Conservation (phyloP, 2,329 filamentous ascomycete species). For the Rutstroemia sp. region DNA sequence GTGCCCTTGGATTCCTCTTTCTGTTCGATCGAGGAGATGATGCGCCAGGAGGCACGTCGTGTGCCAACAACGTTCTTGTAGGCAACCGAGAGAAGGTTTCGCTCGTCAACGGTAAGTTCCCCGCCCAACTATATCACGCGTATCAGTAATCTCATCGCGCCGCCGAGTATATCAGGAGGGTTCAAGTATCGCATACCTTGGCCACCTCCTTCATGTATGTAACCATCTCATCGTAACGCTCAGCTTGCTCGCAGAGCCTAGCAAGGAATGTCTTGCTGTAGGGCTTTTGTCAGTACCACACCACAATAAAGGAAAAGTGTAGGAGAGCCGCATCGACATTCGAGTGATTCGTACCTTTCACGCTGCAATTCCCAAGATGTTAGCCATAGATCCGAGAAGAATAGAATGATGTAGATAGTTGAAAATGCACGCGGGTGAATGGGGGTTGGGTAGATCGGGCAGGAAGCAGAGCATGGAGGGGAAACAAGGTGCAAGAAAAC, state of each 20-base stretch:
- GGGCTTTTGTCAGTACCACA: constrained; percentile 19
- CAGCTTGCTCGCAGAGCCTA: constrained; percentile 99
- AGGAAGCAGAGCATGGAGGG: constrained; percentile 2
- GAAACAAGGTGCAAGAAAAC: constrained; percentile 6
- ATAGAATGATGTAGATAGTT: constrained; percentile 5
- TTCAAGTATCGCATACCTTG: constrained; percentile 51
- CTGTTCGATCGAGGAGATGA: constrained; percentile 99
- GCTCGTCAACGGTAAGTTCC: constrained; percentile 90
- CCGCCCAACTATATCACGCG: constrained; percentile 44
- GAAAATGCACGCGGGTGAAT: constrained; percentile 14
- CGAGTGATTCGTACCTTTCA: constrained; percentile 26
- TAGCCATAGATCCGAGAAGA: constrained; percentile 15
- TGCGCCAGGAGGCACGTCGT: constrained; percentile 96
- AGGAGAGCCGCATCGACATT: constrained; percentile 7
- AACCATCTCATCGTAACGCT: constrained; percentile 99
- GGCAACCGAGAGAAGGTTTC: constrained; percentile 95
- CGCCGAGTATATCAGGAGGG: constrained; percentile 13
- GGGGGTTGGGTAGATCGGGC: constrained; percentile 10
- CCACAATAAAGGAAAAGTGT: constrained; percentile 4
- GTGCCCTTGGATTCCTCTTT: constrained; percentile 99
- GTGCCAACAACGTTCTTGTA: constrained; percentile 99
- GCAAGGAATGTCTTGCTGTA: constrained; percentile 98
- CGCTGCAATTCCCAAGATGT: constrained; percentile 23
- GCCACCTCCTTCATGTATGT: constrained; percentile 99
- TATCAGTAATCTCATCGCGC: constrained; percentile 17